phyloP scores from a whole-genome alignment of 306 rosid species.

The Rubus parviflorus region DNA sequence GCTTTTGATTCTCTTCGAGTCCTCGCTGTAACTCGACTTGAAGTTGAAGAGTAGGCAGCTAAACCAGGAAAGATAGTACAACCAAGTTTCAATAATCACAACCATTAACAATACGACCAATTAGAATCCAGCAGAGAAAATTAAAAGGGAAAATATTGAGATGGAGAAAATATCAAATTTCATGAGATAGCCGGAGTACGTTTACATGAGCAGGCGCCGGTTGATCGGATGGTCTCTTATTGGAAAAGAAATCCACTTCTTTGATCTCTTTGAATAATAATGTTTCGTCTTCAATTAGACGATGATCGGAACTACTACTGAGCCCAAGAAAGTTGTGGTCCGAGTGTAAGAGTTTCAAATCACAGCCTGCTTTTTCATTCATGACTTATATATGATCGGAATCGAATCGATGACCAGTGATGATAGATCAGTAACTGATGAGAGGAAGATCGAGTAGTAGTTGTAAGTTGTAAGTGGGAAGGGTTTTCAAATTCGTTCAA shows the following conservation, averaged over 20 bases:
- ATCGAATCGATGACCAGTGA: neutral
- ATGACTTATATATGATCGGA: neutral
- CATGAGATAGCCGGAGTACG: neutral
- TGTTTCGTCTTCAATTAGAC: no score
- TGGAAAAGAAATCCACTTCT: neutral
- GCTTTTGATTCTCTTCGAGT: slow-evolving; percentile 2
- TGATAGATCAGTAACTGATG: neutral
- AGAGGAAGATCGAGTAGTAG: neutral
- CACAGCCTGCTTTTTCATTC: neutral
- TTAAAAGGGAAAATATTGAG: neutral
- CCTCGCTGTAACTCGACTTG: slow-evolving; percentile 1
- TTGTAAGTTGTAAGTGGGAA: neutral
- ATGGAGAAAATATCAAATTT: neutral
- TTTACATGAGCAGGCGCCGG: neutral
- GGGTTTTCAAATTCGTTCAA: neutral
- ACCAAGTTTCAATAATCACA: neutral
- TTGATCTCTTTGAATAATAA: neutral
- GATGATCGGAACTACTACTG: no score
- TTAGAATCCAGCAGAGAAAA: neutral
- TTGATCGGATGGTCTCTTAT: neutral
- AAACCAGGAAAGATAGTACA: neutral
- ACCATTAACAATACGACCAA: neutral
- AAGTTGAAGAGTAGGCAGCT: neutral
- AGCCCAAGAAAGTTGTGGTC: no score
- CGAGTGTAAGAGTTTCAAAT: neutral